A percentile compares a stretch with the other conserved stretches of the same genome.
These are phyloP conservation scores for Bipolaris cookei DNA, from an alignment of 2,329 filamentous ascomycete species.

Conservation along the genomic window DNA sequence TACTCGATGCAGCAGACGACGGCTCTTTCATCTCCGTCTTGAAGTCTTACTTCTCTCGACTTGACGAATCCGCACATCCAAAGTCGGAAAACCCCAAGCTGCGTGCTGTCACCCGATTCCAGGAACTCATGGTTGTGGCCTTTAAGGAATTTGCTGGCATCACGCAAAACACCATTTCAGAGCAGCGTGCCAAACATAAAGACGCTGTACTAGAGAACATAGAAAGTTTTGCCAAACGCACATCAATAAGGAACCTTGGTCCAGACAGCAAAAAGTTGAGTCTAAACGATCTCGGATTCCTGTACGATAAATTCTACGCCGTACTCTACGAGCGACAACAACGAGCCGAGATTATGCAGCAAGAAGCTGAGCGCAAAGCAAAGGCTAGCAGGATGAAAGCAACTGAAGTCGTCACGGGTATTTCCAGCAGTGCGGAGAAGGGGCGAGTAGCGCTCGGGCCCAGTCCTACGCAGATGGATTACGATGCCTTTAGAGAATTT, in stretches of 20 bases:
- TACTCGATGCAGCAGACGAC: constrained; percentile 91
- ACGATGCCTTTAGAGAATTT: constrained; percentile 94
- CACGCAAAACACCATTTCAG: constrained; percentile 89
- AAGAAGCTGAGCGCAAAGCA: constrained; percentile 69
- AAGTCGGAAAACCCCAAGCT: constrained; percentile 95
- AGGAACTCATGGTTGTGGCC: constrained; percentile 98
- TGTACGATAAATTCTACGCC: constrained; percentile 94
- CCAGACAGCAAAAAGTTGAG: constrained; percentile 93
- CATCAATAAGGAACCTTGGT: constrained; percentile 92
- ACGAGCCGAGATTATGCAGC: constrained; percentile 73
- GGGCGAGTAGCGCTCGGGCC: constrained; percentile 87
- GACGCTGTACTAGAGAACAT: constrained; percentile 93
- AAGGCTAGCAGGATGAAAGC: constrained; percentile 66
- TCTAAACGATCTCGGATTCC: constrained; percentile 81
- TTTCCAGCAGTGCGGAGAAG: constrained; percentile 68
- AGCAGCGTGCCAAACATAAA: constrained; percentile 90
- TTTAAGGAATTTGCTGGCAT: constrained; percentile 98
- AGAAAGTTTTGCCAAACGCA: constrained; percentile 95
- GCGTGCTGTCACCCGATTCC: constrained; percentile 90
- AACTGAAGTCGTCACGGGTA: constrained; percentile 57
- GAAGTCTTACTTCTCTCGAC: constrained; percentile 89
- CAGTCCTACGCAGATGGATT: constrained; percentile 94
- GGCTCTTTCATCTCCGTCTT: constrained; percentile 96
- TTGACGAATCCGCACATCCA: constrained; percentile 95
- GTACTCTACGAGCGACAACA: constrained; percentile 92